phyloP scores from a whole-genome alignment of 2,329 filamentous ascomycete species.

The Epichloe scottii region DNA sequence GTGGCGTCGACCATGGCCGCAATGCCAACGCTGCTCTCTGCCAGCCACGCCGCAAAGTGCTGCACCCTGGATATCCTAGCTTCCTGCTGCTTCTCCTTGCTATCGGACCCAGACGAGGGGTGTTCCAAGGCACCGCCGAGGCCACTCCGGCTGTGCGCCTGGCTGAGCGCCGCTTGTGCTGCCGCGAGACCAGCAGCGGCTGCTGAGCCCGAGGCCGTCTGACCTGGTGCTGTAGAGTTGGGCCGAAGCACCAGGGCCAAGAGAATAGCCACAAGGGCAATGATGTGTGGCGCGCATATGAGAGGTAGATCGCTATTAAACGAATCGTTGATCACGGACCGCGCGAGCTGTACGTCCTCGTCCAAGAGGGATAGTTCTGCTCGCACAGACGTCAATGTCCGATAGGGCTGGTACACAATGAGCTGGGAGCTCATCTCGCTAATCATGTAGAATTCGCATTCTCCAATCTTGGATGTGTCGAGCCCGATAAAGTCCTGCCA shows the following conservation, averaged over 20 bases:
- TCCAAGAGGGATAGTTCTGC: slow-evolving; percentile 56
- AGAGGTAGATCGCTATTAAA: slow-evolving; percentile 87
- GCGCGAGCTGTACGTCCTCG: slow-evolving; percentile 67
- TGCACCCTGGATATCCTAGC: slow-evolving; percentile 52
- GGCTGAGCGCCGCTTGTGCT: slow-evolving; percentile 35
- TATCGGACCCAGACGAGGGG: slow-evolving; percentile 12
- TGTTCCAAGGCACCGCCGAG: slow-evolving; percentile 9
- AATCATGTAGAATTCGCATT: slow-evolving; percentile 89
- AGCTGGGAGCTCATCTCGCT: slow-evolving; percentile 83
- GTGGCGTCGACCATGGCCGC: slow-evolving; percentile 77
- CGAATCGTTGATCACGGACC: slow-evolving; percentile 80
- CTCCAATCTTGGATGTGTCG: slow-evolving; percentile 75
- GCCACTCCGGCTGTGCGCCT: slow-evolving; percentile 26
- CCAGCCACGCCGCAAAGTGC: slow-evolving; percentile 61
- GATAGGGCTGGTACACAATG: slow-evolving; percentile 84
- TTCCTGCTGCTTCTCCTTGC: slow-evolving; percentile 38
- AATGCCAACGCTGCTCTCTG: slow-evolving; percentile 76
- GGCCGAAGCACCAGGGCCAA: slow-evolving; percentile 74
- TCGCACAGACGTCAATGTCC: slow-evolving; percentile 61
- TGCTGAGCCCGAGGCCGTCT: slow-evolving; percentile 16
- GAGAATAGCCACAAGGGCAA: slow-evolving; percentile 78
- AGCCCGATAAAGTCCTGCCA: slow-evolving; percentile 69
- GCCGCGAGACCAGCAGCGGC: slow-evolving; percentile 33
- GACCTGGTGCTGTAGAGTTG: slow-evolving; percentile 18
- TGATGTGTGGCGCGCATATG: slow-evolving; percentile 71